Percentiles rank a stretch among this genome's conserved stretches.
Conservation (phyloP, 2,329 filamentous ascomycete species). For the Macrophomina pseudophaseolina region DNA sequence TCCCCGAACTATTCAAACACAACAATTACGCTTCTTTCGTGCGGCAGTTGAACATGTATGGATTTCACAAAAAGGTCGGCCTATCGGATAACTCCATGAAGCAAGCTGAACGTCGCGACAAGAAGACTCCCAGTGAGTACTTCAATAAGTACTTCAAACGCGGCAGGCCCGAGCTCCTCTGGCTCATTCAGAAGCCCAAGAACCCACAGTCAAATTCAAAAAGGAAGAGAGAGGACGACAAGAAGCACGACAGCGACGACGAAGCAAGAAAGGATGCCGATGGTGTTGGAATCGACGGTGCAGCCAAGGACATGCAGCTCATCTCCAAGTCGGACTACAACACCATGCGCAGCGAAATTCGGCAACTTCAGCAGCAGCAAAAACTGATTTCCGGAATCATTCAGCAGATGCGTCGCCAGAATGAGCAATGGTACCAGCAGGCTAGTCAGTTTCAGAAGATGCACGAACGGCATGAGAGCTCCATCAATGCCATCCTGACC, state of each 20-base stretch:
- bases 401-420: slow-evolving; percentile 78
- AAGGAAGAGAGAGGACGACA: slow-evolving; percentile 61
- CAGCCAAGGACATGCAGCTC: slow-evolving; percentile 51
- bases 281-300: slow-evolving; percentile 36
- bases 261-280: slow-evolving; percentile 51
- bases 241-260: slow-evolving; percentile 76
- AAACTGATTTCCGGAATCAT: slow-evolving; percentile 84
- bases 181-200: slow-evolving; percentile 96
- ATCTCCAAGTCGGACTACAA: slow-evolving; percentile 75
- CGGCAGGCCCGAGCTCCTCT: slow-evolving; percentile 88
- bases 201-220: slow-evolving; percentile 61
- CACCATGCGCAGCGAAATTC: slow-evolving; percentile 78
- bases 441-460: slow-evolving; percentile 87
- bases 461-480: slow-evolving; percentile 96
- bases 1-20: slow-evolving; percentile 78
- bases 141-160: slow-evolving; percentile 95
- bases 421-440: slow-evolving; percentile 85
- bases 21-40: slow-evolving; percentile 82
- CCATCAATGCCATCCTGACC: slow-evolving; percentile 97
- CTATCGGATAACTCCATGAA: slow-evolving; percentile 98
- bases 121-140: slow-evolving; percentile 98
- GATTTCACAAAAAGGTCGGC: slow-evolving; percentile 61
- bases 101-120: slow-evolving; percentile 94
- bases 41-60: slow-evolving; percentile 67
- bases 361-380: slow-evolving; percentile 84